Conservation (phyloP, 345 rosid genomes). For the Hibiscus trionum region DNA sequence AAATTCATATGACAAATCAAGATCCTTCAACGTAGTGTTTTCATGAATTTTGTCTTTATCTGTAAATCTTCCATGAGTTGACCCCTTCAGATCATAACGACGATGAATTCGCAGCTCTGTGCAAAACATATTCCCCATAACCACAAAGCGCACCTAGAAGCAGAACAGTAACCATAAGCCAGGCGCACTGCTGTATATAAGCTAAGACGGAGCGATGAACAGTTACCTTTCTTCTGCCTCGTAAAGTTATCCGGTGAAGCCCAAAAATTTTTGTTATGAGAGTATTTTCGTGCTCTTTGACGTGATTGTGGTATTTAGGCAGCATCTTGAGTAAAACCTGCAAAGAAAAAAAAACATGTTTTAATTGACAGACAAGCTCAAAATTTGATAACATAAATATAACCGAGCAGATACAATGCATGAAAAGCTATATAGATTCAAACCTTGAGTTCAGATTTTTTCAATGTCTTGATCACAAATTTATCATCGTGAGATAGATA, state of each 20-base stretch:
- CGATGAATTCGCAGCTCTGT: slow-evolving; percentile 85
- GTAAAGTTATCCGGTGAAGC: slow-evolving; percentile 66
- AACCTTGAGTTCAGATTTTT: slow-evolving; percentile 80
- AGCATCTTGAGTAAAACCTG: slow-evolving; percentile 84
- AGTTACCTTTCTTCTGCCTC: slow-evolving; percentile 74
- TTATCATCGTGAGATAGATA: slow-evolving; percentile 85
- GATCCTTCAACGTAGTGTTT: slow-evolving; percentile 80
- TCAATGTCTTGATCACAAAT: slow-evolving; percentile 91
- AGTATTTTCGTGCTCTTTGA: slow-evolving; percentile 68
- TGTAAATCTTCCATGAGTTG: slow-evolving; percentile 73
- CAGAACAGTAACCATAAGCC: slow-evolving; percentile 14
- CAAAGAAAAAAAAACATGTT: slow-evolving; percentile 7
- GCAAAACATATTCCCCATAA: slow-evolving; percentile 99
- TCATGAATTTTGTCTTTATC: slow-evolving; percentile 52
- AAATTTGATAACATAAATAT: not conserved
- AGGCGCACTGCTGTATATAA: slow-evolving; percentile 7
- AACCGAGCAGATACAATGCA: not conserved
- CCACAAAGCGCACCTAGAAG: slow-evolving; percentile 84
- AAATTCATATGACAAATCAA: slow-evolving; percentile 68
- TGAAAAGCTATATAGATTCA: slow-evolving; percentile 14
- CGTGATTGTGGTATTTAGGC: slow-evolving; percentile 61
- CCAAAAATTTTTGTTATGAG: slow-evolving; percentile 93
- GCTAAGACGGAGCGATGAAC: not conserved
- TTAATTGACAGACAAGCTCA: not conserved
- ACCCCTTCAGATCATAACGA: slow-evolving; percentile 90